Evolutionary conservation across 257 asterid species (phyloP), one percentile per base, ranked within the genome.

Genomic region (Petrea volubilis): DNA sequence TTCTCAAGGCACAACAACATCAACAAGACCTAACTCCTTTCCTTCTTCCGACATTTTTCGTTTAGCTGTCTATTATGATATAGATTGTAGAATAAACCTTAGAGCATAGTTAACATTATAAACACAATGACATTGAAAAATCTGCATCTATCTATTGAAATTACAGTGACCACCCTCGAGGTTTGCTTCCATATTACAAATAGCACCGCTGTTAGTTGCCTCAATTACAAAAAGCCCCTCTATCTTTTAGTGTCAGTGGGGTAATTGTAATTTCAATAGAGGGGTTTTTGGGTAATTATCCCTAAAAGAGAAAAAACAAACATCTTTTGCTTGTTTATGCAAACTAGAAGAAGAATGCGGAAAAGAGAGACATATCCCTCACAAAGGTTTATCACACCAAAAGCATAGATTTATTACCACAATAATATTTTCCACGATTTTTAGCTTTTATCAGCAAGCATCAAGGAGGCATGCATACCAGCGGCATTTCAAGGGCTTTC

Each of bases 401-500:
- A 20, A 21, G n/a, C 68, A 62, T 33, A 34, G 12, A 31, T 20
- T 33, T 52, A 5, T 17, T 49, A 33, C 21, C 28, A 18, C 2
- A 47, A 29, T 36, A 28, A 59, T 0, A 23, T 44, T 40, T 33
- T 34, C 52, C 24, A 0, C 24, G 20, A 43, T 33, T 20, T 55
- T 36, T 46, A 34, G 67, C 52, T 69, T 21, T n/a, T 63, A 69
- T 47, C 13, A 24, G n/a, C 28, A 43, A 10, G 23, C 23, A 38
- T 1, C 10, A 60, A 9, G 34, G 56, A 55, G 46, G 33, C 60
- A 67, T n/a, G 44, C 84, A 73, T 78, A 88, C 91, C 95, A 88
- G 81, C 85, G 85, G 80, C 73, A 85, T 81, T 21, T 78, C 89
- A 70, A 88, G 67, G 60, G 91, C 89, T 70, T 85, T 85, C 59